Conservation (phyloP, 805 yeast species). For the Spathaspora gorwiae region DNA sequence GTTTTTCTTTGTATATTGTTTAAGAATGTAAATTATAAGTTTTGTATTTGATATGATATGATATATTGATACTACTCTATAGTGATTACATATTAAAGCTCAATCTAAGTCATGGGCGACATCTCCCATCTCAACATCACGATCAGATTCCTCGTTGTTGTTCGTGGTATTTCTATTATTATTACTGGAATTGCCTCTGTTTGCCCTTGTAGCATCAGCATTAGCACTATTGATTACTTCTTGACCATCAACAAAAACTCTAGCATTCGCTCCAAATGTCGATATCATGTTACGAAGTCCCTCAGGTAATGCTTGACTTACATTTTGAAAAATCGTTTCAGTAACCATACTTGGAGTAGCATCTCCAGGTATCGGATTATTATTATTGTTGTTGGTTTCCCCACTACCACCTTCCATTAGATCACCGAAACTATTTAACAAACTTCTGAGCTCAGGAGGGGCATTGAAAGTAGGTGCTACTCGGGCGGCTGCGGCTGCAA, state of each 20-base stretch:
- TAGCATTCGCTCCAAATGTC: constrained; percentile 2
- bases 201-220: constrained; percentile 1
- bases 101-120: constrained; percentile 9
- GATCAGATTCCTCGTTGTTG: not conserved
- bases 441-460: constrained; percentile 11
- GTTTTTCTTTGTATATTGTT: not conserved
- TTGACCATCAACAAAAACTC: constrained; percentile 6
- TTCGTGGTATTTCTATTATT: not conserved
- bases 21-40: not conserved
- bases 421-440: constrained; percentile 20
- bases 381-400: not conserved
- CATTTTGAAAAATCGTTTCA: not conserved
- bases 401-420: constrained; percentile 10
- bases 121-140: constrained; percentile 2
- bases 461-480: not conserved
- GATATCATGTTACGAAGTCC: constrained; percentile 3
- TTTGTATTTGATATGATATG: not conserved
- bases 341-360: not conserved
- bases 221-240: not conserved
- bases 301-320: constrained; percentile 1
- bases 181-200: not conserved
- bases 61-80: not conserved
- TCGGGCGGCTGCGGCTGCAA: not conserved
- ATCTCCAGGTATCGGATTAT: too few species aligned
- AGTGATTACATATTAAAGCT: not conserved